phyloP scores from a whole-genome alignment of 1,139 yeast species.

The Diutina rugosa region DNA sequence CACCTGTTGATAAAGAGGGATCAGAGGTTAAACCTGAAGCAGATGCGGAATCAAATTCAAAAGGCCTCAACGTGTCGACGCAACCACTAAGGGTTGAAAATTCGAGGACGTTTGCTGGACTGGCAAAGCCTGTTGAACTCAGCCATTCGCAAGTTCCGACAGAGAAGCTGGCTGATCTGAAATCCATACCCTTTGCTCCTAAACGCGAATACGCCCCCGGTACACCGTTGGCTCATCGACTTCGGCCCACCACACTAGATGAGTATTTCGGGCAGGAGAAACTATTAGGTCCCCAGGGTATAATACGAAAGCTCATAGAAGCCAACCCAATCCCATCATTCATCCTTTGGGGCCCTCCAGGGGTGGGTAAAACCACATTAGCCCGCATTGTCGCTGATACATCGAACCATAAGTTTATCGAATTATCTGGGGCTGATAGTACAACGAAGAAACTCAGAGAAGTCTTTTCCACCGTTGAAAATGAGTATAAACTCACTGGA shows the following conservation, averaged over 20 bases:
- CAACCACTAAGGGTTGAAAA: too few relatives aligned
- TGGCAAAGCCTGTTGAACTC: not conserved
- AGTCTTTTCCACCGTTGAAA: constrained; percentile 61
- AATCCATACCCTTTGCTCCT: not conserved
- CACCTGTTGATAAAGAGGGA: not conserved
- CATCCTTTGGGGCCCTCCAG: constrained; percentile 93
- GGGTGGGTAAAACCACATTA: constrained; percentile 85
- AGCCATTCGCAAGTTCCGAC: not conserved
- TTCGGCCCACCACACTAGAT: constrained; percentile 60
- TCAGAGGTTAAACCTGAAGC: not conserved
- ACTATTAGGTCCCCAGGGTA: constrained; percentile 61
- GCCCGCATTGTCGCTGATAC: constrained; percentile 46
- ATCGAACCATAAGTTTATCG: constrained; percentile 50
- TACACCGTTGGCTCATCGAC: constrained; percentile 76
- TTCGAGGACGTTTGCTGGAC: too few relatives aligned
- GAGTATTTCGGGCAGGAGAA: constrained; percentile 85
- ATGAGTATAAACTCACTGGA: constrained; percentile 52
- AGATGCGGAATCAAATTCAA: not conserved
- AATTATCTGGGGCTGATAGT: constrained; percentile 76
- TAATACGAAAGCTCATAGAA: constrained; percentile 55
- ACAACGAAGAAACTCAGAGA: constrained; percentile 60
- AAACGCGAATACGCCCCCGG: constrained; percentile 7
- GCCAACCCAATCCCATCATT: constrained; percentile 64
- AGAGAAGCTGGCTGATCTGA: not conserved
- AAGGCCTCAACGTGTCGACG: not conserved